Evolutionary conservation across 2,329 filamentous ascomycete species (phyloP).

Genomic region (Dothiorella sarmentorum): DNA sequence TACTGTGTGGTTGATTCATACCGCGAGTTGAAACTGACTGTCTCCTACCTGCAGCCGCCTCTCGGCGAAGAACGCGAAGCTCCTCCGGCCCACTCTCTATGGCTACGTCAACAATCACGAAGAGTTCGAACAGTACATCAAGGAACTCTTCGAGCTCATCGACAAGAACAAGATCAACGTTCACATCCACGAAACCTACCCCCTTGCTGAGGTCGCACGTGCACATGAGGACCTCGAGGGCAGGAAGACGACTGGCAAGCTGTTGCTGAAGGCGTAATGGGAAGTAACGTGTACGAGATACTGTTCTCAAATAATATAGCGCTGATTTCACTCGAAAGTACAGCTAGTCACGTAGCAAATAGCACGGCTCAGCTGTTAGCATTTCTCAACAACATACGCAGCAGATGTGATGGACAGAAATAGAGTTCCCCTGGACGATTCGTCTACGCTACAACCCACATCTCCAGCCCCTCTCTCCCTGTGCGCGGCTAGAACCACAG

Average conservation of each 20-base stretch:
- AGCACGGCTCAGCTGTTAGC: too few species aligned
- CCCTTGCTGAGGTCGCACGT: conserved; percentile 65
- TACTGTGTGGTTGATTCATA: not conserved
- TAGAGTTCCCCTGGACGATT: too few species aligned
- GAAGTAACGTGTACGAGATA: too few species aligned
- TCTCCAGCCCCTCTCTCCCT: too few species aligned
- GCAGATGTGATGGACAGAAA: too few species aligned
- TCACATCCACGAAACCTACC: conserved; percentile 72
- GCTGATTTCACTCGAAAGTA: too few species aligned
- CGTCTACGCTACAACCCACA: too few species aligned
- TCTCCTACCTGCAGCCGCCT: conserved; percentile 42
- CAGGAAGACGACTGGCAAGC: conserved; percentile 78
- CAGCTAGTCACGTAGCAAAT: too few species aligned
- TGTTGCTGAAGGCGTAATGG: conserved; percentile 65
- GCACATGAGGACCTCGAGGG: conserved; percentile 79
- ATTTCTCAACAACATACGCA: too few species aligned
- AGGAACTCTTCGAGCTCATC: conserved; percentile 71
- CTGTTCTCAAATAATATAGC: too few species aligned
- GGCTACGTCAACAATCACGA: conserved; percentile 66
- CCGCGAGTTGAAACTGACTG: too few species aligned
- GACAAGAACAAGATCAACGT: conserved; percentile 66
- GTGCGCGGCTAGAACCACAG: too few species aligned
- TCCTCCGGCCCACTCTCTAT: conserved; percentile 71
- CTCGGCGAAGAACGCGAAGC: conserved; percentile 69
- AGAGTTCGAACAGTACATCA: conserved; percentile 67